A percentile compares a stretch with the other conserved stretches of the same genome.
These are phyloP conservation scores for Orbilia blumenaviensis DNA, from an alignment of 2,329 filamentous ascomycete species.

Conservation along the genomic window DNA sequence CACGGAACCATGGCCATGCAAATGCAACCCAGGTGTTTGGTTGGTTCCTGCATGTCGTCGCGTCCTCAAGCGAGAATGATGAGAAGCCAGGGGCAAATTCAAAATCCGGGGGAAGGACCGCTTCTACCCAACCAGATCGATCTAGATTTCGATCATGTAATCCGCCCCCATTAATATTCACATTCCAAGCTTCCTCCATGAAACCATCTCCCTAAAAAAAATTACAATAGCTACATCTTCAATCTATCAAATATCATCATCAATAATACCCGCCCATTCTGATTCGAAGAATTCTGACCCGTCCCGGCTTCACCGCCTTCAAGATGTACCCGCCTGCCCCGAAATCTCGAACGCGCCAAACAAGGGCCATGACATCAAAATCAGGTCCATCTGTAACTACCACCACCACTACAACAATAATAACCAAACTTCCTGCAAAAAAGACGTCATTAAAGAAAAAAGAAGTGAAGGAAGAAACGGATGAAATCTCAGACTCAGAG, in stretches of 20 bases:
- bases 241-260: too few species aligned
- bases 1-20: neutral
- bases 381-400: too few species aligned
- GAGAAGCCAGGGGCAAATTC: constrained; percentile 42
- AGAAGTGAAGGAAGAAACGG: neutral
- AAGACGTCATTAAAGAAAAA: neutral
- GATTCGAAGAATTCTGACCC: too few species aligned
- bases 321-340: neutral
- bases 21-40: constrained; percentile 14
- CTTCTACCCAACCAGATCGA: constrained; percentile 13
- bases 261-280: too few species aligned
- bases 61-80: constrained; percentile 25
- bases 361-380: neutral
- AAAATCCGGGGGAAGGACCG: neutral
- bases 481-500: constrained; percentile 25
- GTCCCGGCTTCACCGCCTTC: neutral
- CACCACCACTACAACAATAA: constrained; percentile 24
- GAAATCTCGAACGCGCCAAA: constrained; percentile 17
- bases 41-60: constrained; percentile 49
- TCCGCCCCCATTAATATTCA: too few species aligned
- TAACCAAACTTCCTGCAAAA: constrained; percentile 36
- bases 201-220: neutral
- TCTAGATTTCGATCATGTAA: constrained; percentile 28
- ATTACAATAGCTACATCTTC: neutral
- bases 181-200: neutral